Conservation (phyloP, 106 monocot genomes). For the Dendrobium chrysotoxum region DNA sequence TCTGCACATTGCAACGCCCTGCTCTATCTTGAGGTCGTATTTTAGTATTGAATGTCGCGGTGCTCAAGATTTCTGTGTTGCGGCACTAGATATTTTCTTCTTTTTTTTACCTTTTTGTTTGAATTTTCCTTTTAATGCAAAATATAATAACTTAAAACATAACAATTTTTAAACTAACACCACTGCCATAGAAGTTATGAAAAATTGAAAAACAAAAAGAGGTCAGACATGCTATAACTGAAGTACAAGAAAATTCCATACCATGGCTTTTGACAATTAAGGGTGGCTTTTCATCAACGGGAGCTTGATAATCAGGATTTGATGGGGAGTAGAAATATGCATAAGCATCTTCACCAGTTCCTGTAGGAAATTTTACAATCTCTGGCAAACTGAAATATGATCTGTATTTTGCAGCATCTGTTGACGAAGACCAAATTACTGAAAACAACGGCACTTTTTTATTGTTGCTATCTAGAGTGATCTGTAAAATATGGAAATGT, state of each 20-base stretch:
- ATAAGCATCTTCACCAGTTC: slow-evolving; percentile 71
- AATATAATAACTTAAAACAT: no score
- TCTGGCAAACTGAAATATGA: slow-evolving; percentile 77
- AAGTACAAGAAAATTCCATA: slow-evolving; percentile 17
- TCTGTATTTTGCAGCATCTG: slow-evolving; percentile 37
- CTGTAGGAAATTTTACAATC: slow-evolving; percentile 75
- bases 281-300: slow-evolving; percentile 72
- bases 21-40: no score
- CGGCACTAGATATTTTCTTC: no score
- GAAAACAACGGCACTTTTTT: slow-evolving; percentile 32
- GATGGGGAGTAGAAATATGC: slow-evolving; percentile 83
- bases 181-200: no score
- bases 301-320: slow-evolving; percentile 53
- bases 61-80: no score
- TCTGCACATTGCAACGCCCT: no score
- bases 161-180: no score
- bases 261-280: slow-evolving; percentile 85
- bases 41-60: no score
- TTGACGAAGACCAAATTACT: slow-evolving; percentile 66
- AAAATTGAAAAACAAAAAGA: no score
- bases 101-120: no score
- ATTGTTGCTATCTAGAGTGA: slow-evolving; percentile 41
- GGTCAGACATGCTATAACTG: neutral
- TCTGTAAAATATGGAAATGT: slow-evolving; percentile 29
- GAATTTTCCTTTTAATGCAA: no score